Conservation (phyloP, 2,329 filamentous ascomycete species). For the Trichoderma sp. region DNA sequence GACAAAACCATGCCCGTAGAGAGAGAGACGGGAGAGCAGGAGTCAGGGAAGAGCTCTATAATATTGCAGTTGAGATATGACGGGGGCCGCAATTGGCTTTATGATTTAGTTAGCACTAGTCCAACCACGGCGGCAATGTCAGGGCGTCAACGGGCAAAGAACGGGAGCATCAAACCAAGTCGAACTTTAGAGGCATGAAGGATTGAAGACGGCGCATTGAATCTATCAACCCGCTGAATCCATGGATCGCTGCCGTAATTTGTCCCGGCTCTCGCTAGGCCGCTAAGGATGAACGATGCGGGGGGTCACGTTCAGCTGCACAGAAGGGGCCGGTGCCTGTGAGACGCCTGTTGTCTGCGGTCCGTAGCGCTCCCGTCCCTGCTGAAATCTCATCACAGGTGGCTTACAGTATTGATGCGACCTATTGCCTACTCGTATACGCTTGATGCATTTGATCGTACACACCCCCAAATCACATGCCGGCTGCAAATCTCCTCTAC, state of each 20-base stretch:
- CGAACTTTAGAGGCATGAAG: neutral
- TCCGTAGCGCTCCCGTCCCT: slow-evolving; percentile 9
- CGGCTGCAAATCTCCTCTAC: neutral
- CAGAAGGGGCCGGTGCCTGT: neutral
- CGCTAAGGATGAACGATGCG: neutral
- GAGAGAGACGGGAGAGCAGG: neutral
- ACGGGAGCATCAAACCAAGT: neutral
- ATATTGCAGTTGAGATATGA: neutral
- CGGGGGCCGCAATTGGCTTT: neutral
- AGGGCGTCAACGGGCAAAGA: neutral
- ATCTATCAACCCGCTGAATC: neutral
- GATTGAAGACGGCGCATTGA: neutral
- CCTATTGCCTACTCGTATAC: neutral
- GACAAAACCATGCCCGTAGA: neutral
- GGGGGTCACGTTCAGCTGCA: slow-evolving; percentile 3
- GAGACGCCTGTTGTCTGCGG: neutral
- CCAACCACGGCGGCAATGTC: neutral
- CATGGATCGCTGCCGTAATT: neutral
- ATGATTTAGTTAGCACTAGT: neutral
- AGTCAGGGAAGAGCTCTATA: neutral
- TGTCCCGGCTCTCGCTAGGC: neutral
- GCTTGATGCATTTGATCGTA: neutral
- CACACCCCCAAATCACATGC: neutral
- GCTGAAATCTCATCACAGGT: neutral
- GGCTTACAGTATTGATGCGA: neutral